phyloP scores from a whole-genome alignment of 371 early-diverging fungal genomes.

The Modicella reniformis region DNA sequence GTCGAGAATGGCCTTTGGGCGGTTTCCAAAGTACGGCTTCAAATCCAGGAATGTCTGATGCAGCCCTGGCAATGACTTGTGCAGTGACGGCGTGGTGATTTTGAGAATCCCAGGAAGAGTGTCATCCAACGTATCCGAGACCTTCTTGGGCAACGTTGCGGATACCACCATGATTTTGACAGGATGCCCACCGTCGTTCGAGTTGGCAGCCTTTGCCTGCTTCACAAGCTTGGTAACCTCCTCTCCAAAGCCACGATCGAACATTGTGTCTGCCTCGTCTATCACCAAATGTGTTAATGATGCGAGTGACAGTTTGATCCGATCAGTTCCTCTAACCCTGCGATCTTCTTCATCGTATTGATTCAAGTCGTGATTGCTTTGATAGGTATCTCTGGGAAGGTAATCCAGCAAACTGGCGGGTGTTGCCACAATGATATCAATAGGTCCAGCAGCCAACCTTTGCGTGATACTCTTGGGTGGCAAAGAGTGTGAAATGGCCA shows the following conservation, averaged over 20 bases:
- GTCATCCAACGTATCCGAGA: conserved; percentile 69
- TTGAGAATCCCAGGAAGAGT: conserved; percentile 67
- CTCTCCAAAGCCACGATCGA: conserved; percentile 83
- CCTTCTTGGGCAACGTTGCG: conserved; percentile 88
- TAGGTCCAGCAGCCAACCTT: conserved; percentile 60
- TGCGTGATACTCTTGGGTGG: conserved; percentile 55
- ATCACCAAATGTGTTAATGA: conserved; percentile 76
- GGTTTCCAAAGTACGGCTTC: conserved; percentile 67
- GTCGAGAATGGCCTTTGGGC: conserved; percentile 74
- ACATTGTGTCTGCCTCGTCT: conserved; percentile 94
- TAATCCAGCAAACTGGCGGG: conserved; percentile 70
- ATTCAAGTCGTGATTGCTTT: background rate
- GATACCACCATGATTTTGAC: conserved; percentile 72
- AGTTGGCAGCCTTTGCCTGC: conserved; percentile 36
- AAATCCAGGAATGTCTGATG: conserved; percentile 83
- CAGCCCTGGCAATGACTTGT: conserved; percentile 79
- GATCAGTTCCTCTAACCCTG: conserved; percentile 42
- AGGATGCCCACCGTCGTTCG: conserved; percentile 5
- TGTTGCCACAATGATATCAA: conserved; percentile 87
- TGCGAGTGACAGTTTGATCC: conserved; percentile 63
- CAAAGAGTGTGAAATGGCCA: conserved; percentile 65
- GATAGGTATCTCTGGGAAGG: conserved; percentile 15
- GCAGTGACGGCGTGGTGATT: conserved; percentile 86
- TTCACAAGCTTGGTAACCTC: conserved; percentile 66
- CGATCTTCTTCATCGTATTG: conserved; percentile 24